Evolutionary conservation across 495 filamentous ascomycete species (phyloP).

Genomic region (Penicillium robsamsonii): DNA sequence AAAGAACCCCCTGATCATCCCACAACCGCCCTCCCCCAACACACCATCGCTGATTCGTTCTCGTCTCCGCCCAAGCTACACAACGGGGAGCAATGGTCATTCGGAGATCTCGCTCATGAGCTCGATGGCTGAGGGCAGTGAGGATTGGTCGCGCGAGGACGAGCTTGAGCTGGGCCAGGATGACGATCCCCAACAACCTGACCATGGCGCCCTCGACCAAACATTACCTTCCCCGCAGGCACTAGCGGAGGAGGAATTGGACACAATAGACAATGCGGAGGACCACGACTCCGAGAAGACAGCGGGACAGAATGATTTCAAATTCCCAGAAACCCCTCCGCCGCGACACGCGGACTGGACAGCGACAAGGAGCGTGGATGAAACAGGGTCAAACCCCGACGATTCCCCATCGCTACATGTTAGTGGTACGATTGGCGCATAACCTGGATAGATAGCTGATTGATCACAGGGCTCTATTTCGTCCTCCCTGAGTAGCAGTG

Average conservation of each 20-base stretch:
- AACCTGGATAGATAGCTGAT: conserved; percentile 21
- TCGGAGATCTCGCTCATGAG: conserved; percentile 47
- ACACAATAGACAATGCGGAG: conserved; percentile 26
- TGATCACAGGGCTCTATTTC: conserved; percentile 69
- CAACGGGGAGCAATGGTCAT: conserved; percentile 44
- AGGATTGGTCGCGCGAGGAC: conserved; percentile 47
- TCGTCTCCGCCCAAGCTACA: conserved; percentile 12
- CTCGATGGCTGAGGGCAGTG: conserved; percentile 50
- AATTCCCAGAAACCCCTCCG: conserved; percentile 26
- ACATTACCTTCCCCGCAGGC: conserved; percentile 19
- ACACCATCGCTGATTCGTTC: conserved; percentile 14
- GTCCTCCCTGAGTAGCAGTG: conserved; percentile 73
- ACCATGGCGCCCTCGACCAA: conserved; percentile 26
- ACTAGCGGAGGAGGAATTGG: conserved; percentile 30
- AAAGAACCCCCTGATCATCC: not conserved
- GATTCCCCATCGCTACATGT: conserved; percentile 89
- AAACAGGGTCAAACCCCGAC: conserved; percentile 70
- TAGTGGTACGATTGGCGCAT: conserved; percentile 30
- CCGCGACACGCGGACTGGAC: conserved; percentile 22
- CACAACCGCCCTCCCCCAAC: not conserved
- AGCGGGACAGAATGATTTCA: conserved; percentile 11
- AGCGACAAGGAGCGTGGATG: conserved; percentile 42
- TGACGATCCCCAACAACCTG: conserved; percentile 25
- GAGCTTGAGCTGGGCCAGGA: conserved; percentile 47
- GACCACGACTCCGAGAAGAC: conserved; percentile 26